Percentiles rank a stretch among this genome's conserved stretches.
These are phyloP conservation scores for Monosporascus cannonballus DNA, from an alignment of 2,329 filamentous ascomycete species.

Conservation along the genomic window DNA sequence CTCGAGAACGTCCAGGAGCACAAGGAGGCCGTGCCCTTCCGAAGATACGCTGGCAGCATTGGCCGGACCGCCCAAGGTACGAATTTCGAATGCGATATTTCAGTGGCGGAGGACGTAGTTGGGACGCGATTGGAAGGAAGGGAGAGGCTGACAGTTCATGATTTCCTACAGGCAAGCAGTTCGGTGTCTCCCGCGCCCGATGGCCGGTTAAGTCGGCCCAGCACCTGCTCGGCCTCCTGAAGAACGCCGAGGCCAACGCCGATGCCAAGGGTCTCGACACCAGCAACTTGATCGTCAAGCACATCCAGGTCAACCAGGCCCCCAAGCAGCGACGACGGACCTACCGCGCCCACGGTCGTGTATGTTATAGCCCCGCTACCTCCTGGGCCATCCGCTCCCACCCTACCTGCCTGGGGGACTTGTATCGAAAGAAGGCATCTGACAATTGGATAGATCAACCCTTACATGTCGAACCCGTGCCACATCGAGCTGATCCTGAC, in stretches of 20 bases:
- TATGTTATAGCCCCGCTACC: conserved; percentile 50
- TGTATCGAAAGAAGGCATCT: conserved; percentile 8
- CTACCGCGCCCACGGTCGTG: conserved; percentile 99
- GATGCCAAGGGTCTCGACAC: conserved; percentile 97
- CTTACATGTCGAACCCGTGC: conserved; percentile 99
- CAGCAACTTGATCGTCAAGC: conserved; percentile 96
- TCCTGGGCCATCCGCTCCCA: background rate
- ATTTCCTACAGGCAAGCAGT: conserved; percentile 76
- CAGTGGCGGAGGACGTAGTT: background rate
- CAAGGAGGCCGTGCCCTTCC: conserved; percentile 97
- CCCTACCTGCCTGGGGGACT: background rate
- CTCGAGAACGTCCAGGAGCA: conserved; percentile 97
- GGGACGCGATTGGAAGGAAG: background rate
- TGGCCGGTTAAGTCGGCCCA: conserved; percentile 99
- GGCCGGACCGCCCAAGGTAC: conserved; percentile 97
- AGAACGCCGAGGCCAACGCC: conserved; percentile 96
- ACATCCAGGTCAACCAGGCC: conserved; percentile 99
- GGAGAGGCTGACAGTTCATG: conserved; percentile 14
- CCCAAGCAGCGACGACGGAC: conserved; percentile 98
- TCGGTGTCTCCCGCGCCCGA: conserved; percentile 95
- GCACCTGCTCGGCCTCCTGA: conserved; percentile 94
- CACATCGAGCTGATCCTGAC: conserved; percentile 99
- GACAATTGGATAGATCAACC: conserved; percentile 74
- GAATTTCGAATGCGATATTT: conserved; percentile 30
- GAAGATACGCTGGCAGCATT: conserved; percentile 92